A percentile compares a stretch with the other conserved stretches of the same genome.
These are phyloP conservation scores for Suillus paluster DNA, from an alignment of 768 basidiomycete genomes.

Conservation along the genomic window DNA sequence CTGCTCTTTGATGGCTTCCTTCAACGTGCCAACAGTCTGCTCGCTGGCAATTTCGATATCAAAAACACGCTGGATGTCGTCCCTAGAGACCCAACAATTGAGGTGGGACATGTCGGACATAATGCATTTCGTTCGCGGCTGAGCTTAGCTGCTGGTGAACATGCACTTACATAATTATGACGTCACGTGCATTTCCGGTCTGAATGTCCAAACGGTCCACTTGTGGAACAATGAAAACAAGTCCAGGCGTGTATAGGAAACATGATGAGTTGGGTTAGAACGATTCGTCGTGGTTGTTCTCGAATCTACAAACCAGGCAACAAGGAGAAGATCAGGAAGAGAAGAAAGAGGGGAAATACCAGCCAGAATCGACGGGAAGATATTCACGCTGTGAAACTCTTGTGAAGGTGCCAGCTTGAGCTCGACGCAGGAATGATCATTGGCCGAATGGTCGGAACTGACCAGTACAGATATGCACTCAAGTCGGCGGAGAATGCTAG, in stretches of 20 bases:
- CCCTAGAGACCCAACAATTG: slow-evolving; percentile 10
- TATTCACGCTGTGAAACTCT: neutral
- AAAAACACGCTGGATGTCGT: neutral
- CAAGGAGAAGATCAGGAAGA: too few relatives aligned
- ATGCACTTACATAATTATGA: too few relatives aligned
- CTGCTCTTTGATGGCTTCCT: slow-evolving; percentile 7
- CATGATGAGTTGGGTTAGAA: neutral
- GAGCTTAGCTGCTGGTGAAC: too few relatives aligned
- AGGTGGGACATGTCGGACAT: neutral
- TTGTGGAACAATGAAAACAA: neutral
- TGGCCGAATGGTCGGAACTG: neutral
- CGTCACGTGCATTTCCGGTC: neutral
- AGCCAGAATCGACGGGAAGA: too few relatives aligned
- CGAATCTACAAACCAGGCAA: neutral
- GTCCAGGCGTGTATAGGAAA: neutral
- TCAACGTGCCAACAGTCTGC: slow-evolving; percentile 7
- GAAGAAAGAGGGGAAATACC: too few relatives aligned
- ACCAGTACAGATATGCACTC: too few relatives aligned
- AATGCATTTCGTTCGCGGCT: too few relatives aligned
- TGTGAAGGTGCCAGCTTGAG: neutral
- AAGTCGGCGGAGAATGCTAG: too few relatives aligned
- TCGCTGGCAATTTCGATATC: slow-evolving; percentile 10
- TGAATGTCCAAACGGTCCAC: neutral
- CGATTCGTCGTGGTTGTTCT: neutral
- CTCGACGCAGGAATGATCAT: neutral